Evolutionary conservation across 257 asterid species (phyloP).

Genomic region (Apocynum venetum): DNA sequence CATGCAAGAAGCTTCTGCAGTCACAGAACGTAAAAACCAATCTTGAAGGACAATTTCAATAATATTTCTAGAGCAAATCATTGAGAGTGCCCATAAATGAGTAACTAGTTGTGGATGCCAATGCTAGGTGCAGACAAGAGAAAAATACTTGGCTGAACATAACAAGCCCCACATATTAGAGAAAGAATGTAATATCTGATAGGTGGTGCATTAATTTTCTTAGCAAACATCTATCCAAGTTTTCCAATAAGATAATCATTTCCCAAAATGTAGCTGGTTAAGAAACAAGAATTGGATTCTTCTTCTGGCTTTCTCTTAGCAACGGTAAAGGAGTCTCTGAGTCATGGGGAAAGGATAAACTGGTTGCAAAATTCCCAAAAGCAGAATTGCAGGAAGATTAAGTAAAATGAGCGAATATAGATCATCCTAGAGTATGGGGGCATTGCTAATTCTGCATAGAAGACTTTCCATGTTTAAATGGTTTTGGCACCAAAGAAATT

Average conservation of each 20-base stretch:
- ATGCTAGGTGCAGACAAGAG: not conserved
- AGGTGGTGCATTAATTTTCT: not conserved
- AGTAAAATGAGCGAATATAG: not conserved
- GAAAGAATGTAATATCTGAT: not conserved
- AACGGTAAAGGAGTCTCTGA: not conserved
- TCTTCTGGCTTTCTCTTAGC: not conserved
- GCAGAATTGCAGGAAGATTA: not conserved
- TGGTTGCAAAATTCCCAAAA: not conserved
- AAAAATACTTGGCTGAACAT: not conserved
- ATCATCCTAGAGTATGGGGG: not conserved
- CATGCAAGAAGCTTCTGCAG: conserved; percentile 49
- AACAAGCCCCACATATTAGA: not conserved
- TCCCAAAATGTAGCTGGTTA: not conserved
- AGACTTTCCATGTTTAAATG: not conserved
- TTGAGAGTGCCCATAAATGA: conserved; percentile 13
- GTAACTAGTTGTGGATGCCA: conserved; percentile 2
- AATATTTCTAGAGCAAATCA: conserved; percentile 8
- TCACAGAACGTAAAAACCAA: conserved; percentile 25
- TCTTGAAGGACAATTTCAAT: conserved; percentile 20
- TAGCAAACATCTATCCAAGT: not conserved
- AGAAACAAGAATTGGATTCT: not conserved
- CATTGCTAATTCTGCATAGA: not conserved
- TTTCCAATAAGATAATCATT: not conserved
- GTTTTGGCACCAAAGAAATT: not conserved
- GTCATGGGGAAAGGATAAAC: not conserved